These are phyloP conservation scores for Colletotrichum brevisporum DNA, from an alignment of 2,329 filamentous ascomycete species.

Conservation along the genomic window DNA sequence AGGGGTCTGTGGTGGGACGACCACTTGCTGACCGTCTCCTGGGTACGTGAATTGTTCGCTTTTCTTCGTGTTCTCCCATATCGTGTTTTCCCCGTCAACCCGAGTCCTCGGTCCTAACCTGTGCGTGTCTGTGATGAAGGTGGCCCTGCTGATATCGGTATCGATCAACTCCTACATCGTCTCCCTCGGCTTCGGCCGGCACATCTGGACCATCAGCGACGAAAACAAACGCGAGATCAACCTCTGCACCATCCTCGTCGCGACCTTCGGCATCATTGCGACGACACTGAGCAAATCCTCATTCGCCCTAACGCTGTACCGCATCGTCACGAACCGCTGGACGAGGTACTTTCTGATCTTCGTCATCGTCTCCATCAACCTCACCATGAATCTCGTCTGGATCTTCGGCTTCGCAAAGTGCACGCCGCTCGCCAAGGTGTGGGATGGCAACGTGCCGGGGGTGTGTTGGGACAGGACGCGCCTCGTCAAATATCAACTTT, in stretches of 20 bases:
- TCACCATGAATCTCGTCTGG: slow-evolving; percentile 48
- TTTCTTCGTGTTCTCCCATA: background rate
- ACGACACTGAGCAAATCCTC: slow-evolving; percentile 44
- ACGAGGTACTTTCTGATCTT: slow-evolving; percentile 48
- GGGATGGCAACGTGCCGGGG: slow-evolving; percentile 45
- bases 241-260: slow-evolving; percentile 43
- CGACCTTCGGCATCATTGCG: slow-evolving; percentile 42
- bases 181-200: slow-evolving; percentile 45
- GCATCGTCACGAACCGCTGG: slow-evolving; percentile 44
- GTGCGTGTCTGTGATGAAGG: slow-evolving; percentile 37
- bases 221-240: slow-evolving; percentile 42
- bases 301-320: slow-evolving; percentile 44
- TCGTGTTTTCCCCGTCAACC: background rate
- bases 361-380: slow-evolving; percentile 42
- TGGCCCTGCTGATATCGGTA: slow-evolving; percentile 46
- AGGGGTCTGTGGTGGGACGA: slow-evolving; percentile 56
- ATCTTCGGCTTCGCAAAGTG: slow-evolving; percentile 52
- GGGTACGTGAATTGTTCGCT: slow-evolving; percentile 47
- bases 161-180: slow-evolving; percentile 51
- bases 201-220: slow-evolving; percentile 41
- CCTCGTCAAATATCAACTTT: slow-evolving; percentile 48
- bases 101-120: background rate
- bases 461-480: slow-evolving; percentile 48
- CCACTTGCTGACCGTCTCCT: slow-evolving; percentile 51
- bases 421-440: slow-evolving; percentile 47